Evolutionary conservation across 495 filamentous ascomycete genomes (phyloP).

Genomic region (Hypomontagnella monticulosa): DNA sequence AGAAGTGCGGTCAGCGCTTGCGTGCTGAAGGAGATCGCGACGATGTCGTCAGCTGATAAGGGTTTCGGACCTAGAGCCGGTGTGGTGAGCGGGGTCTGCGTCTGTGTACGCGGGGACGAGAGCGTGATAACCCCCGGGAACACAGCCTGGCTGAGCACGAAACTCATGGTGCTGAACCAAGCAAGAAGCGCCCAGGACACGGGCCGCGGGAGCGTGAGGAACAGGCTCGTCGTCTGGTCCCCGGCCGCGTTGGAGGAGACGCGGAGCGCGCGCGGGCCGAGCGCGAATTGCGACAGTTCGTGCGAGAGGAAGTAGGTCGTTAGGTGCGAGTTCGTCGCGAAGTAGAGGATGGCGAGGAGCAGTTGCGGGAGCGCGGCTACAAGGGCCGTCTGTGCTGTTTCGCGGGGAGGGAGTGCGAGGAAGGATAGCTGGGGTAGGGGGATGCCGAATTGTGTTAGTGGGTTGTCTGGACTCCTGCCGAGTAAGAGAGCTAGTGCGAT

Average conservation of each 20-base stretch:
- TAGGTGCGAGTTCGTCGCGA: slow-evolving; percentile 51
- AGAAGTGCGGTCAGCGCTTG: slow-evolving; percentile 49
- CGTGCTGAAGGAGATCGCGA: slow-evolving; percentile 48
- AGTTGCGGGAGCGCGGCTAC: slow-evolving; percentile 52
- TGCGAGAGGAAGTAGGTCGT: slow-evolving; percentile 54
- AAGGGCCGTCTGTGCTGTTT: slow-evolving; percentile 41
- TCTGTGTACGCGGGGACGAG: neutral
- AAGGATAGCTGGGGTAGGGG: slow-evolving; percentile 41
- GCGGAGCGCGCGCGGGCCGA: slow-evolving; percentile 46
- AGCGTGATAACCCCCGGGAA: slow-evolving; percentile 43
- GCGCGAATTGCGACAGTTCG: slow-evolving; percentile 54
- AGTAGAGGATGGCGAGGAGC: slow-evolving; percentile 52
- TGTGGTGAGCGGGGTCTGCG: neutral
- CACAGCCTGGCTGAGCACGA: slow-evolving; percentile 51
- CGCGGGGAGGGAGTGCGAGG: slow-evolving; percentile 27
- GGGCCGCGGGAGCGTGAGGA: slow-evolving; percentile 54
- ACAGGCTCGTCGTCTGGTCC: slow-evolving; percentile 49
- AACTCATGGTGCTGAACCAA: slow-evolving; percentile 50
- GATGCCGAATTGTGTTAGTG: slow-evolving; percentile 47
- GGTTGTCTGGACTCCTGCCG: slow-evolving; percentile 29
- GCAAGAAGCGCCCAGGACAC: slow-evolving; percentile 49
- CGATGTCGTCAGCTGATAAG: slow-evolving; percentile 6
- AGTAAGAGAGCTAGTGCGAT: slow-evolving; percentile 45
- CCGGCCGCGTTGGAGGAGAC: slow-evolving; percentile 49
- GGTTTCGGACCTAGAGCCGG: neutral